Evolutionary conservation across 441 rosid species (phyloP).

Genomic region (Populus hybrid): DNA sequence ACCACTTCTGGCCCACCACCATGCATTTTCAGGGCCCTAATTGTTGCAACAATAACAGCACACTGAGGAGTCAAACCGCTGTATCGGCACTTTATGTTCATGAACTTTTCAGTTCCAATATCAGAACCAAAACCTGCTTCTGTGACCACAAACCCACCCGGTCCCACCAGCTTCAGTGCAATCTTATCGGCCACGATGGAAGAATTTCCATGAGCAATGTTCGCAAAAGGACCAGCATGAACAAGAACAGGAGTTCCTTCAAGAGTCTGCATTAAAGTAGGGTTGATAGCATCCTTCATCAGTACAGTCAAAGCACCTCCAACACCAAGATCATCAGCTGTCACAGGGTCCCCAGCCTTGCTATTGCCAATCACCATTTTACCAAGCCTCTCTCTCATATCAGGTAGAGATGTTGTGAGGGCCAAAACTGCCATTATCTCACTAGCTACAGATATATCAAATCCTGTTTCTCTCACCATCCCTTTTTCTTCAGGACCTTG

Average conservation of each 20-base stretch:
- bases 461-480: conserved; percentile 93
- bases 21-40: conserved; percentile 98
- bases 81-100: conserved; percentile 93
- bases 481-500: conserved; percentile 98
- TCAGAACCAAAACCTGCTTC: conserved; percentile 99
- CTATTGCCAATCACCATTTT: conserved; percentile 96
- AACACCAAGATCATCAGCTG: conserved; percentile 95
- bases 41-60: conserved; percentile 91
- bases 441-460: conserved; percentile 96
- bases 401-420: conserved; percentile 89
- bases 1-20: conserved; percentile 96
- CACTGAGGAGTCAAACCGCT: conserved; percentile 79
- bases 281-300: conserved; percentile 97
- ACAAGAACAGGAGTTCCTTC: conserved; percentile 98
- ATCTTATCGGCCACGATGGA: conserved; percentile 98
- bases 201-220: conserved; percentile 97
- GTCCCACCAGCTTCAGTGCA: conserved; percentile 87
- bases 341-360: conserved; percentile 84
- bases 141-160: conserved; percentile 92
- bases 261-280: conserved; percentile 96
- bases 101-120: conserved; percentile 96
- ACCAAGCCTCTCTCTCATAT: conserved; percentile 97
- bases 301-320: conserved; percentile 97
- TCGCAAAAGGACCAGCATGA: conserved; percentile 99
- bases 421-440: conserved; percentile 99